A percentile compares a stretch with the other conserved stretches of the same genome.
Conservation (phyloP, 192 early-diverging fungal genomes). For the Funneliformis geosporum region DNA sequence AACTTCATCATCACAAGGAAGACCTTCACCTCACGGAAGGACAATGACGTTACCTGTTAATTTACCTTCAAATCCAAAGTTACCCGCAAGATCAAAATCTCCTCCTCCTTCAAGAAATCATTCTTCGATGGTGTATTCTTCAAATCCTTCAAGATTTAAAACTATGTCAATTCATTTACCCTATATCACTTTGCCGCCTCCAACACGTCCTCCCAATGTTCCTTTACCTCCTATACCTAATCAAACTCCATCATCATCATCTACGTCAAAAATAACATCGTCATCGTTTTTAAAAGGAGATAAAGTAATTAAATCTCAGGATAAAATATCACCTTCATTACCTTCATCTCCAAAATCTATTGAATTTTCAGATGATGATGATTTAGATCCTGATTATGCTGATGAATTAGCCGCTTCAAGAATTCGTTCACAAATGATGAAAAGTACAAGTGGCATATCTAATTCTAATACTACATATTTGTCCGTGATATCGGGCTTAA, state of each 20-base stretch:
- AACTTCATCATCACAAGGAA: background rate
- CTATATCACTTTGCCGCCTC: background rate
- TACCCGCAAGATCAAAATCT: background rate
- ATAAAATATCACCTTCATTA: background rate
- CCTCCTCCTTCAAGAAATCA: background rate
- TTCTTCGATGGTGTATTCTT: background rate
- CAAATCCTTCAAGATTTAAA: conserved; percentile 2
- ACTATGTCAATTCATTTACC: background rate
- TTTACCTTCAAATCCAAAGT: background rate
- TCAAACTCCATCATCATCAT: background rate
- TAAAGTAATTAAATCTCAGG: background rate
- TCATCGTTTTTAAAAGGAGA: background rate
- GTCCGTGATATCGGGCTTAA: background rate
- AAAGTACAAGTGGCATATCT: background rate
- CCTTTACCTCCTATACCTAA: conserved; percentile 21
- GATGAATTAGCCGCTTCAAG: conserved; percentile 28
- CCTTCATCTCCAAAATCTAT: background rate
- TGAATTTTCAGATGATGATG: conserved; percentile 30
- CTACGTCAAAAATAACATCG: background rate
- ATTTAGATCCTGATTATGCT: conserved; percentile 30
- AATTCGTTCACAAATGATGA: background rate
- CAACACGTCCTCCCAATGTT: conserved; percentile 4
- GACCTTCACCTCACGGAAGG: background rate
- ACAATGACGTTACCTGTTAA: background rate
- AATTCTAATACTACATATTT: background rate